Conservation (phyloP, 257 asterid genomes). For the Phtheirospermum japonicum region DNA sequence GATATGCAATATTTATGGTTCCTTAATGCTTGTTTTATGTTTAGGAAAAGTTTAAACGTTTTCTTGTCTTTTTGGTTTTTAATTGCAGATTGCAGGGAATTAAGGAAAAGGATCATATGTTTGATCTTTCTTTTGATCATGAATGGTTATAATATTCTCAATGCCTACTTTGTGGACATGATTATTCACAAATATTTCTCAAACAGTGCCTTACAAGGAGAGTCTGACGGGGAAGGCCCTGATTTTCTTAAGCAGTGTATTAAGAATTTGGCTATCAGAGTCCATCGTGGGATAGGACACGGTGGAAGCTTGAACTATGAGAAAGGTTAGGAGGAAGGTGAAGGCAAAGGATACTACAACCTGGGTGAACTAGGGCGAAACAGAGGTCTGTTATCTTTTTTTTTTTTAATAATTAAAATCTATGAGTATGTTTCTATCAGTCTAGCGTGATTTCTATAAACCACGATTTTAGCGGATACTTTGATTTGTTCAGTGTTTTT, state of each 20-base stretch:
- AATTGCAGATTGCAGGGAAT: neutral
- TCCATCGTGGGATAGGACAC: neutral
- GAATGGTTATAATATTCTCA: neutral
- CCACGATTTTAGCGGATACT: neutral
- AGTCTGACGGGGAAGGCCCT: too few species aligned
- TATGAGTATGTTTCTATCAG: neutral
- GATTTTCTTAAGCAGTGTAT: neutral
- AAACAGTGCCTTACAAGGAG: too few species aligned
- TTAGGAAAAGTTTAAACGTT: too few species aligned
- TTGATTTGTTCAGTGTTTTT: too few species aligned
- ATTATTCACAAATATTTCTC: neutral
- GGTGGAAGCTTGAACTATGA: neutral
- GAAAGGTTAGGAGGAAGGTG: neutral
- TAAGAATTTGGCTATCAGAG: neutral
- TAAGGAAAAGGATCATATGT: neutral
- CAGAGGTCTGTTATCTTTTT: conserved; percentile 13
- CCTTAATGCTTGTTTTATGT: neutral
- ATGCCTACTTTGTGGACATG: neutral
- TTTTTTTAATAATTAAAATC: neutral
- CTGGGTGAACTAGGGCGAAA: too few species aligned
- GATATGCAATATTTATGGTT: neutral
- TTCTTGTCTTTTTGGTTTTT: neutral
- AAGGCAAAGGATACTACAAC: too few species aligned
- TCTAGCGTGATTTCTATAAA: neutral
- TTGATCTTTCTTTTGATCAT: neutral